Evolutionary conservation across 805 yeast genomes (phyloP), one percentile per base, ranked within the genome.

Genomic region (Tetrapisispora nanseiensis): DNA sequence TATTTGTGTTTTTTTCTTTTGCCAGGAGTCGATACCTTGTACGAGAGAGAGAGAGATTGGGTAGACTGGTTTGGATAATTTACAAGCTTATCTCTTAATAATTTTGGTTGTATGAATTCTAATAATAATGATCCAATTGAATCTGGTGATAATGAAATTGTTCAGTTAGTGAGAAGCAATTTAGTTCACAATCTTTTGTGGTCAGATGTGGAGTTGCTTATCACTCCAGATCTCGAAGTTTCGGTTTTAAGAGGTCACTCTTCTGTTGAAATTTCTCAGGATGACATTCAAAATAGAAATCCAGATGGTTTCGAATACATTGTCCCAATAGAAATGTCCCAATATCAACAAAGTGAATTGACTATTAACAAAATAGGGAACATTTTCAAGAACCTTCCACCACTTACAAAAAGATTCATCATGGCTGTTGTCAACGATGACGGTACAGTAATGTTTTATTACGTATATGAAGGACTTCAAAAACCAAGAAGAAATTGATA

Each of bases 391-490:
- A 35, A 41, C 11, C 29, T 59, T 16, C 49, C 53, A 18, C 44
- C 45, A 15, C 36, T 41, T 2, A 43, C 77, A 0, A 60, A 59
- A 34, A 62, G 78, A 43, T 47, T 82, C 3, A 63, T 79, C 0
- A 47, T 77, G 24, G 87, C 75, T 0, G 64, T 82, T 7, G 70
- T 74, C 2, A 78, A 74, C 50, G 71, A 71, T 42, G 92, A 82
- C 55, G 80, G 86, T 2, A 78, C 87, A 0, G 69, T 80, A 16
- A 80, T 80, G n/a, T 82, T 77, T 51, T 82, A 82, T 57, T 74
- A 75, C 55, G 67, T 79, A 15, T 76, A 80, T 56, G 77, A 76
- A 51, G 89, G 89, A 4, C 60, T 81, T 9, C 75, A 70, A 27
- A 76, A 76, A 55, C 89, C 89, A 1, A 69, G 74, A 44, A 75